These are phyloP conservation scores for Dothistroma pini DNA, from an alignment of 2,329 filamentous ascomycete species.

Conservation along the genomic window DNA sequence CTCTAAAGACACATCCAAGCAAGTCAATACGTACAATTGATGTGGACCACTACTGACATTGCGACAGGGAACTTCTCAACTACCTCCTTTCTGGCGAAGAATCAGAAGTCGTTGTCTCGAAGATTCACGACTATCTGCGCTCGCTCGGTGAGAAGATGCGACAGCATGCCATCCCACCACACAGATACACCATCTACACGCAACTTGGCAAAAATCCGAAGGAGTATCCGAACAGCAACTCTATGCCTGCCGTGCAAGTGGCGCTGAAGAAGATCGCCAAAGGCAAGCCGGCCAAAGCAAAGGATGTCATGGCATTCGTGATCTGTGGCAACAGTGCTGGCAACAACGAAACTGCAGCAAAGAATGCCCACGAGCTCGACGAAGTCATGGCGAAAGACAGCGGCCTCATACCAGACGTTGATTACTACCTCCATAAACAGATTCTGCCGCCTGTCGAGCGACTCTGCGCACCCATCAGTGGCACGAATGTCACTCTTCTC, in stretches of 20 bases:
- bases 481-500: conserved; percentile 83
- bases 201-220: conserved; percentile 92
- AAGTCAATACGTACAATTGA: conserved; percentile 23
- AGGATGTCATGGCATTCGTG: conserved; percentile 95
- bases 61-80: conserved; percentile 68
- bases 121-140: conserved; percentile 89
- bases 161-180: conserved; percentile 65
- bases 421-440: conserved; percentile 97
- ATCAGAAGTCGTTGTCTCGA: conserved; percentile 77
- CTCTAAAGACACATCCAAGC: conserved; percentile 86
- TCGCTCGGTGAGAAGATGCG: conserved; percentile 86
- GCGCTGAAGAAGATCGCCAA: conserved; percentile 81
- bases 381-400: conserved; percentile 77
- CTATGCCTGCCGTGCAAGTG: conserved; percentile 96
- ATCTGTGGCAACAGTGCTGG: conserved; percentile 71
- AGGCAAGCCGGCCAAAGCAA: conserved; percentile 83
- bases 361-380: conserved; percentile 81
- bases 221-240: conserved; percentile 90
- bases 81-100: conserved; percentile 94
- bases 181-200: conserved; percentile 97
- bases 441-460: conserved; percentile 97
- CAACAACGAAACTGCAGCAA: conserved; percentile 65
- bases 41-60: conserved; percentile 17
- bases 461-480: conserved; percentile 91
- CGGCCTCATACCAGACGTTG: conserved; percentile 79